These are phyloP conservation scores for Stereum hirsutum DNA, from an alignment of 1,284 basidiomycete species.

Conservation along the genomic window DNA sequence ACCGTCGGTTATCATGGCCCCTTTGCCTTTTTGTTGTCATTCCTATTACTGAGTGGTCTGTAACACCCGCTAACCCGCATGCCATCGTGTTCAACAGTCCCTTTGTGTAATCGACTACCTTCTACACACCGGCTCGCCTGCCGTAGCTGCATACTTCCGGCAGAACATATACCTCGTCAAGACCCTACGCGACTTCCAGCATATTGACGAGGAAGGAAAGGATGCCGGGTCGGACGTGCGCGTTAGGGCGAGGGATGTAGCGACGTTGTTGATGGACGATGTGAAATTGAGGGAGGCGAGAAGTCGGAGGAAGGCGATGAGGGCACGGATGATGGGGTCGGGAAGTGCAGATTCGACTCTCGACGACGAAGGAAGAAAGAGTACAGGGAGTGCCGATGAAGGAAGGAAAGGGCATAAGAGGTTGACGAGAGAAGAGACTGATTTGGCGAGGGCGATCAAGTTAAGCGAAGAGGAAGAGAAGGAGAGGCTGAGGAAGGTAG, in stretches of 20 bases:
- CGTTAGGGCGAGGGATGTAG: conserved; percentile 97
- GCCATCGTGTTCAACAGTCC: conserved; percentile 40
- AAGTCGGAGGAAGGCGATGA: conserved; percentile 76
- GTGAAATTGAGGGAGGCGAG: conserved; percentile 75
- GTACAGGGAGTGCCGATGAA: not conserved
- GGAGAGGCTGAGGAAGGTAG: conserved; percentile 54
- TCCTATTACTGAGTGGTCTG: too few species aligned
- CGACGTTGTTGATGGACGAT: conserved; percentile 85
- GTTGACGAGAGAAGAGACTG: conserved; percentile 60
- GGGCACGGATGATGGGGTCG: conserved; percentile 75
- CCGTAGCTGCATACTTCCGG: conserved; percentile 93
- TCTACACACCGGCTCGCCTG: conserved; percentile 91
- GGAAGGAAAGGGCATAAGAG: conserved; percentile 42
- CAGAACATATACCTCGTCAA: conserved; percentile 98
- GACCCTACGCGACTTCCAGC: conserved; percentile 97
- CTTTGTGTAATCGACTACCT: conserved; percentile 93
- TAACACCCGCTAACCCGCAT: not conserved
- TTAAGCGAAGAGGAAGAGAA: conserved; percentile 82
- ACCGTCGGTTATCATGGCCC: too few species aligned
- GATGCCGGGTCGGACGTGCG: conserved; percentile 97
- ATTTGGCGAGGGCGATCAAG: conserved; percentile 68
- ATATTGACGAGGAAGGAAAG: conserved; percentile 86
- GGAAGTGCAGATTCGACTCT: conserved; percentile 30
- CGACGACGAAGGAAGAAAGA: conserved; percentile 29
- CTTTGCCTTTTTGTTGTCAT: not conserved